Base-by-base conservation (phyloP, 176 grass and related monocot genomes). In the Bolboschoenus planiculmis region DNA sequence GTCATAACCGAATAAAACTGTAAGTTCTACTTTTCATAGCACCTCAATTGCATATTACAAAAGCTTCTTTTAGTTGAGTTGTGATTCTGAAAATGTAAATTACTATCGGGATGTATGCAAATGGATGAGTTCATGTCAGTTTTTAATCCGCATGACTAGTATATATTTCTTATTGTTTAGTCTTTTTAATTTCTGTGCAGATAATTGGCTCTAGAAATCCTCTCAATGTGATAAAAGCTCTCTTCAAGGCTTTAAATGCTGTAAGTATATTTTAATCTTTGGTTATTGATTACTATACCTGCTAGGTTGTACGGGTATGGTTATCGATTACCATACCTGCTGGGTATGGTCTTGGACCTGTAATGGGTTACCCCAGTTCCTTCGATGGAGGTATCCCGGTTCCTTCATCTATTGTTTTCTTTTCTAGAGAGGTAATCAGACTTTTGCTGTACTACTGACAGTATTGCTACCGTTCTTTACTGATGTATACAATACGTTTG, bases 181-280 rank as follows among this genome's bases (percentile, higher is more conserved):
- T 62, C 50, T 6, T 51, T 48, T 43, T 30, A 30, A 72, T 56
- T 31, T 3, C 27, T 39, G 78, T 67, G 56, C 87, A 95, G 90
- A 95, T 98, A 78, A 92, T 98, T 84, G 92, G 95, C 67, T 98
- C 95, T n/a, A 98, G 92, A 82, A 98, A 90, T 82, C 95, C 92
- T 3, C 92, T 95, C 82, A 98, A 95, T 81, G 90, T 93, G 21
- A 87, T 98, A 44, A 95, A 95, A 55, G 92, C 92, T 83, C 92
- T 98, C 60, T 98, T 98, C 87, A 98, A 90, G 86, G 95, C 92
- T 55, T 66, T 98, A 50, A 98, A 98, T 29, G 95, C 92, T 20
- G 95, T 95, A 83, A 62, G 90, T 90, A 40, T 63, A 81, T 16
- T 42, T 77, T 84, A 55, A 57, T 78, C 31, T 61, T 37, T 24